These are phyloP conservation scores for Rossbeevera mucosa DNA, from an alignment of 768 basidiomycete species.

Conservation along the genomic window DNA sequence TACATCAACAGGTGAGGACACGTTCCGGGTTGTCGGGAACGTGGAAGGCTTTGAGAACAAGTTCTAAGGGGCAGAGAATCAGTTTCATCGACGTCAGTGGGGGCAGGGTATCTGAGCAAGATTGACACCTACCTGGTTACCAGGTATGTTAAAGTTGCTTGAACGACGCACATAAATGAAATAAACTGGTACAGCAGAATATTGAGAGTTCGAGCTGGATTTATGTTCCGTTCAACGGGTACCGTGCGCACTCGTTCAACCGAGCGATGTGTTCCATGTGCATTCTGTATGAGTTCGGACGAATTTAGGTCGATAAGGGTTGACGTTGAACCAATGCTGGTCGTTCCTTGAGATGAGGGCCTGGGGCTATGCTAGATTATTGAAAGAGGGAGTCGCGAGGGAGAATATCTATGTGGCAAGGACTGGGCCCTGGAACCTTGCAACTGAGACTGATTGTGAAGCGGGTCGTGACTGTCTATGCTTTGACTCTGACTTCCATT, in stretches of 20 bases:
- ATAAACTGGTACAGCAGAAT: too few relatives aligned
- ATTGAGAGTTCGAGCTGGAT: too few relatives aligned
- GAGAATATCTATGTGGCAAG: conserved; percentile 11
- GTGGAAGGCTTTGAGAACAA: too few relatives aligned
- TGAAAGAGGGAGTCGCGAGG: conserved; percentile 14
- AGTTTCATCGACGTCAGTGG: not conserved
- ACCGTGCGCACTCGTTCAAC: too few relatives aligned
- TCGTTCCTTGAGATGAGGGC: conserved; percentile 30
- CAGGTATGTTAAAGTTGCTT: too few relatives aligned
- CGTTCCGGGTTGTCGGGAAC: too few relatives aligned
- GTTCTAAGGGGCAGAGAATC: not conserved
- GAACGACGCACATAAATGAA: too few relatives aligned
- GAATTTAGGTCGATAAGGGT: conserved; percentile 49
- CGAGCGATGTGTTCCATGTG: too few relatives aligned
- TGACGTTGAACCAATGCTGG: conserved; percentile 5
- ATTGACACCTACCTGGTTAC: too few relatives aligned
- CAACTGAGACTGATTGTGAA: conserved; percentile 12
- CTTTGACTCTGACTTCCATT: too few relatives aligned
- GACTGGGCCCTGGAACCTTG: conserved; percentile 11
- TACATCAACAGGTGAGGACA: too few relatives aligned
- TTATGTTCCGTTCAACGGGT: too few relatives aligned
- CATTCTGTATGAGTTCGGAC: conserved; percentile 32
- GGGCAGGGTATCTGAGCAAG: conserved; percentile 15
- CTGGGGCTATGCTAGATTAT: conserved; percentile 7
- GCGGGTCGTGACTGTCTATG: conserved; percentile 4